Base-by-base conservation (phyloP, 352 stramenopile species). In the Aphanomyces astaci region DNA sequence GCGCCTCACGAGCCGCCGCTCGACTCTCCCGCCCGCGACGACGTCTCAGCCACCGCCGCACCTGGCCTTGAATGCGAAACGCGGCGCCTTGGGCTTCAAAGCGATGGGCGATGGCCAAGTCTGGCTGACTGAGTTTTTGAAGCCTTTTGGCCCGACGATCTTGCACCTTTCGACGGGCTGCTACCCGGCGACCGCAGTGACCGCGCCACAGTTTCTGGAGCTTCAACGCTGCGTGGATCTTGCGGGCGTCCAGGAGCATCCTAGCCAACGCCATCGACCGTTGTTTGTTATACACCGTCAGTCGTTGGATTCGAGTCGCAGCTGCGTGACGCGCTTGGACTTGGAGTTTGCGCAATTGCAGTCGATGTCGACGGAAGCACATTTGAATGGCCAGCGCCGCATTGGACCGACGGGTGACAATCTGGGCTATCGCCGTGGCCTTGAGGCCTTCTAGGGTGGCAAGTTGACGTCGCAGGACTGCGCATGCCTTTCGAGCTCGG, bases 41-140 rank as follows among this genome's bases (percentile, higher is more conserved):
- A 3, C 62, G 62, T 5, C 13, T 4, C 24, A 68, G 32, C 60
- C 60, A 67, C 9, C 22, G 22, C 17, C 60, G 60, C 2, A 25
- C 60, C 4, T 22, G 11, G 4, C 22, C 11, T 56, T 67, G 60
- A 57, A 67, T 67, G 17, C 60, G 60, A 31, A 67, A 67, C 10
- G 60, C 60, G 7, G 60, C 60, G 28, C 60, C 60, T 11, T 67
- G 30, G 15, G 60, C 30, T 31, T 67, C 60, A 31, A 67, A 67
- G 15, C 60, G 43, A 40, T 67, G 30, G 28, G 60, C 60, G 7
- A 67, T 59, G 5, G 60, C 60, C 5, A 59, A 40, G 31, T 27
- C 27, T 2, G 60, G 60, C 24, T 67, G 30, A 25, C 60, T 54
- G 3, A 67, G 33, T 33, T 54, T 67, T 15, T 24, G 7, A 10